Evolutionary conservation across 306 rosid genomes (phyloP).

Genomic region (Cucumis hystrix): DNA sequence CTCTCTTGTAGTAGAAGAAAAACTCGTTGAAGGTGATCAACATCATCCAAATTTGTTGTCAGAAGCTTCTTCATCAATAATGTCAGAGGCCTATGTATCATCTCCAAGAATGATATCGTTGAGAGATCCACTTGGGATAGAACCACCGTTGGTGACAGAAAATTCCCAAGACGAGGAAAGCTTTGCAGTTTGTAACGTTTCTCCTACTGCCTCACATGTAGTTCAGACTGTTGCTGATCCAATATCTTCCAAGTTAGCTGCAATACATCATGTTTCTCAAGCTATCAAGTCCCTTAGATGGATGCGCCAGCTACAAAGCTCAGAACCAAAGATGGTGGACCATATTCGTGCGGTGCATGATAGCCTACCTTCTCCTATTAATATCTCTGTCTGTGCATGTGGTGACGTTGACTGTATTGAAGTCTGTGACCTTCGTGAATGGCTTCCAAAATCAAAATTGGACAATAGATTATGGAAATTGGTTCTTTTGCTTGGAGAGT

Average conservation of each 20-base stretch:
- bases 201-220: slow-evolving; percentile 46
- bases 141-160: slow-evolving; percentile 21
- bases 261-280: slow-evolving; percentile 95
- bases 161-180: slow-evolving; percentile 22
- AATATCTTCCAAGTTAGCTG: slow-evolving; percentile 82
- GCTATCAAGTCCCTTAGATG: slow-evolving; percentile 91
- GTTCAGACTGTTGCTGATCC: slow-evolving; percentile 87
- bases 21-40: slow-evolving; percentile 27
- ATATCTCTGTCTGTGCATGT: slow-evolving; percentile 78
- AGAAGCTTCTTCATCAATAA: slow-evolving; percentile 35
- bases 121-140: slow-evolving; percentile 21
- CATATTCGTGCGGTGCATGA: slow-evolving; percentile 29
- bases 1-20: slow-evolving; percentile 24
- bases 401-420: slow-evolving; percentile 95
- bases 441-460: slow-evolving; percentile 92
- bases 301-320: slow-evolving; percentile 81
- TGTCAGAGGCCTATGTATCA: slow-evolving; percentile 26
- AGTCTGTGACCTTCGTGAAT: slow-evolving; percentile 89
- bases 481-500: slow-evolving; percentile 93
- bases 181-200: slow-evolving; percentile 27
- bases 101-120: slow-evolving; percentile 23
- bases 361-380: slow-evolving; percentile 33
- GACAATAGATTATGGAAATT: slow-evolving; percentile 89
- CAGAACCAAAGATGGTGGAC: slow-evolving; percentile 46
- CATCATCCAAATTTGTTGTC: slow-evolving; percentile 22